Percentiles rank a stretch among this genome's conserved stretches.
Conservation (phyloP, 495 filamentous ascomycete genomes). For the Podospora pseudoanserina region DNA sequence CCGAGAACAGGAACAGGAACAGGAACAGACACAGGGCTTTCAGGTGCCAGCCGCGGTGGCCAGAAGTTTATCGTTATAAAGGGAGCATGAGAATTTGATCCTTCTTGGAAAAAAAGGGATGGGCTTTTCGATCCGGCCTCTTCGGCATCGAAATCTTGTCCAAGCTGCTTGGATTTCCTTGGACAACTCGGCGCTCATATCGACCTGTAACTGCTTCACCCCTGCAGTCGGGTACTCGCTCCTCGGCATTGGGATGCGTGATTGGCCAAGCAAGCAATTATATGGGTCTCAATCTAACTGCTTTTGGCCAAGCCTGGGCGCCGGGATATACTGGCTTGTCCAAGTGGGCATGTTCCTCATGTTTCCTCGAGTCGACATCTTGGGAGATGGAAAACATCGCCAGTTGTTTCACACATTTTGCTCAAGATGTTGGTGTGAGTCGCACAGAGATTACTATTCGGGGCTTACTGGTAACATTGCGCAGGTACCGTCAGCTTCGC, state of each 20-base stretch:
- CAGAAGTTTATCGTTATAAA: neutral
- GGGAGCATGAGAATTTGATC: neutral
- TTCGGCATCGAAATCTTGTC: neutral
- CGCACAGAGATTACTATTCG: neutral
- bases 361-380: neutral
- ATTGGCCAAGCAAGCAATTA: neutral
- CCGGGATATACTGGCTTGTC: neutral
- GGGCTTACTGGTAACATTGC: neutral
- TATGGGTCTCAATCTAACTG: slow-evolving; percentile 11
- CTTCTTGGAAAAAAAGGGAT: neutral
- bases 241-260: neutral
- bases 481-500: neutral
- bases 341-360: neutral
- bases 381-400: neutral
- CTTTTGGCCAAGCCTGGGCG: neutral
- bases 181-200: neutral
- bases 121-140: neutral
- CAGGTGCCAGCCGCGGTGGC: neutral
- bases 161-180: neutral
- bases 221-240: neutral
- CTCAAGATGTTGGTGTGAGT: neutral
- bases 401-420: neutral
- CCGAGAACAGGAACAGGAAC: neutral
- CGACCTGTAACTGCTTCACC: neutral
- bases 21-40: neutral